Base-by-base conservation (phyloP, 2,329 filamentous ascomycete species). In the Trichoderma oligosporum region DNA sequence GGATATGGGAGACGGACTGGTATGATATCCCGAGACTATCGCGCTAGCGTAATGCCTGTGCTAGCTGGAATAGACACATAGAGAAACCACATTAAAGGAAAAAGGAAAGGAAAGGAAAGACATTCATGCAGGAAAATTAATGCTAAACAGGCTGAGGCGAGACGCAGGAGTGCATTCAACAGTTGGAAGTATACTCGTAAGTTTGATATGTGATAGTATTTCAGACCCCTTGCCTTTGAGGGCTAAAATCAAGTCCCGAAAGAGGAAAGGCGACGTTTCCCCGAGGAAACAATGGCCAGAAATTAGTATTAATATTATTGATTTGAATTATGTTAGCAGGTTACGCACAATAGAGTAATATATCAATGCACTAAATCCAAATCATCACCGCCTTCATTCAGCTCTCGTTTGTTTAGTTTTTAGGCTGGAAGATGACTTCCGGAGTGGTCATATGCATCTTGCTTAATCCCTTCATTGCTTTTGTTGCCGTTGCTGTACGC, bases 261-360 rank as follows among this genome's bases (percentile, higher is more conserved):
- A 60, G 12, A 22, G 61, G 63, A 20, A 61, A 61, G 42, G 63
- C 49, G 44, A 39, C 41, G 59, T 64, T 64, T 25, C 54, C 62
- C 63, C 63, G 62, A 59, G 63, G 31, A 45, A 65, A 64, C 62
- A 63, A 62, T 18, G 16, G 22, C 7, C 6, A 29, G 16, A 33
- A n/a, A n/a, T n/a, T n/a, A n/a, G n/a, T n/a, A n/a, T n/a, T n/a
- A n/a, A n/a, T n/a, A n/a, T n/a, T n/a, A n/a, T n/a, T n/a, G n/a
- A n/a, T n/a, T n/a, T n/a, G n/a, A n/a, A n/a, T n/a, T n/a, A n/a
- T n/a, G n/a, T n/a, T n/a, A n/a, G n/a, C n/a, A n/a, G n/a, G n/a
- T n/a, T n/a, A n/a, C n/a, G n/a, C n/a, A n/a, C n/a, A n/a, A n/a
- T n/a, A n/a, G n/a, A n/a, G n/a, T n/a, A n/a, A n/a, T n/a, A n/a